A percentile compares a stretch with the other conserved stretches of the same genome.
phyloP scores from a whole-genome alignment of 2,329 filamentous ascomycete genomes.

The Tothia fuscella region DNA sequence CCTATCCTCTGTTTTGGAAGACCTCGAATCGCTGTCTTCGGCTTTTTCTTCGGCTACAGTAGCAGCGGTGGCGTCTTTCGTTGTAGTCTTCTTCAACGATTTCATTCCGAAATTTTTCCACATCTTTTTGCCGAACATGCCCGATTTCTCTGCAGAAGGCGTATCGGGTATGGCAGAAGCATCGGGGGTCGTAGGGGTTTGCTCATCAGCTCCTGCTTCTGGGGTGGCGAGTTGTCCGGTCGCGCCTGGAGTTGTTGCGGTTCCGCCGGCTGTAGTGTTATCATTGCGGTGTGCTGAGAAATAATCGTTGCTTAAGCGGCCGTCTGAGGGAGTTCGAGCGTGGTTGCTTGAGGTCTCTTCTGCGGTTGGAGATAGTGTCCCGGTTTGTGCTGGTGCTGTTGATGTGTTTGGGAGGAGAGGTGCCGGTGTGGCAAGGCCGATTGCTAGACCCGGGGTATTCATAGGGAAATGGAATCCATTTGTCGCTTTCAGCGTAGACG shows the following conservation, averaged over 20 bases:
- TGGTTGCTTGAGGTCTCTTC: neutral
- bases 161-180: constrained; percentile 22
- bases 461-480: constrained; percentile 50
- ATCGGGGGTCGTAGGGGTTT: constrained; percentile 1
- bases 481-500: constrained; percentile 40
- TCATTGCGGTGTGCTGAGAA: constrained; percentile 1
- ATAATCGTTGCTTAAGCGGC: neutral
- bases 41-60: constrained; percentile 55
- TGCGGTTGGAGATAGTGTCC: neutral
- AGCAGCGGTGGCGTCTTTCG: constrained; percentile 52
- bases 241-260: constrained; percentile 25
- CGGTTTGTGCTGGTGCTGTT: neutral
- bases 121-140: constrained; percentile 46
- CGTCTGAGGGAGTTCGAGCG: neutral
- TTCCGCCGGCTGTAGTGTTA: neutral
- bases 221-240: constrained; percentile 38
- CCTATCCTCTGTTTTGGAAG: constrained; percentile 45
- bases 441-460: constrained; percentile 65
- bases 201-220: constrained; percentile 27
- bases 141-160: constrained; percentile 24
- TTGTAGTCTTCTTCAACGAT: constrained; percentile 62
- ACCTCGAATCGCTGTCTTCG: constrained; percentile 47
- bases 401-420: constrained; percentile 42
- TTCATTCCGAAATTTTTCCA: constrained; percentile 67
- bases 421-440: constrained; percentile 62